These are phyloP conservation scores for Pseudomonodictys pantanalensis DNA, from an alignment of 495 filamentous ascomycete species.

Conservation along the genomic window DNA sequence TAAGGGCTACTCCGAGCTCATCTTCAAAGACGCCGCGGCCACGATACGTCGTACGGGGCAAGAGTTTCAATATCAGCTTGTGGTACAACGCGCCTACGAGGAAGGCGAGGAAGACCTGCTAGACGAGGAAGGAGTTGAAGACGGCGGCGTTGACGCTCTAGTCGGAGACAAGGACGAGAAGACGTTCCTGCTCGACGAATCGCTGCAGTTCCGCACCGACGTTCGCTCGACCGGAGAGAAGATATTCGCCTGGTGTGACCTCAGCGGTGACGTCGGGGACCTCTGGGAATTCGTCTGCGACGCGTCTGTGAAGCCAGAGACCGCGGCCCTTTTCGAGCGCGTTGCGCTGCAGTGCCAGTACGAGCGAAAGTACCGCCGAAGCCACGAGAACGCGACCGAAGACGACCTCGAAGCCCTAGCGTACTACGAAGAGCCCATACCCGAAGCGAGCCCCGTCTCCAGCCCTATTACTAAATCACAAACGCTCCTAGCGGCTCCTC, in stretches of 20 bases:
- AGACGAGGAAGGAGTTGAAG: conserved; percentile 75
- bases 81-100: conserved; percentile 92
- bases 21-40: conserved; percentile 95
- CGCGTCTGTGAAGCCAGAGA: conserved; percentile 59
- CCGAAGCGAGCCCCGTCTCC: conserved; percentile 72
- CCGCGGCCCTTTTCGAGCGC: conserved; percentile 76
- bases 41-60: conserved; percentile 88
- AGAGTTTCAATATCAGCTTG: conserved; percentile 94
- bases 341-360: conserved; percentile 92
- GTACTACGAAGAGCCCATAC: conserved; percentile 79
- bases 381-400: conserved; percentile 74
- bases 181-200: conserved; percentile 89
- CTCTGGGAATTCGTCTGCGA: conserved; percentile 97
- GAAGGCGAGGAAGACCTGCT: conserved; percentile 91
- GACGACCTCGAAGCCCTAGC: conserved; percentile 76
- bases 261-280: conserved; percentile 90
- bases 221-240: conserved; percentile 72
- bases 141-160: conserved; percentile 65
- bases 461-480: conserved; percentile 53
- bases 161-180: conserved; percentile 86
- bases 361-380: conserved; percentile 86
- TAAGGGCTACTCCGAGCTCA: conserved; percentile 96
- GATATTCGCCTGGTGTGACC: conserved; percentile 89
- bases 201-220: conserved; percentile 81
- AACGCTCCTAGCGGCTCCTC: conserved; percentile 33